A percentile compares a stretch with the other conserved stretches of the same genome.
Evolutionary conservation across 306 rosid species (phyloP).

Genomic region (Rosa persica): DNA sequence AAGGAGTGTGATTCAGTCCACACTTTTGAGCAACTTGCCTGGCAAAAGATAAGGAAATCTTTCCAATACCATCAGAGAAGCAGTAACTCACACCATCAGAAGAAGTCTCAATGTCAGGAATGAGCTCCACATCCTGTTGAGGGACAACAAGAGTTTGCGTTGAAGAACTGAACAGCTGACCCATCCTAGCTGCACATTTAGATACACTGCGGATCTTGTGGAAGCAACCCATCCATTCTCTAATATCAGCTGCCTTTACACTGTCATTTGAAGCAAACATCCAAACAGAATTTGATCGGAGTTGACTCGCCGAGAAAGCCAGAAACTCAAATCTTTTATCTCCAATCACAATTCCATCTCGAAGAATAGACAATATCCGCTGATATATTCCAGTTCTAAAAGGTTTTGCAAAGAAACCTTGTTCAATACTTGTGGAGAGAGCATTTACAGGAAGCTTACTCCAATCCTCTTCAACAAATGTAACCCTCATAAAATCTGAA

Average conservation of each 20-base stretch:
- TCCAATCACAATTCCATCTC: slow-evolving; percentile 83
- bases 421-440: slow-evolving; percentile 52
- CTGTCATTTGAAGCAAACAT: slow-evolving; percentile 89
- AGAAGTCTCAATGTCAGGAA: slow-evolving; percentile 74
- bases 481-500: slow-evolving; percentile 79
- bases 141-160: slow-evolving; percentile 66
- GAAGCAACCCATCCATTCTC: slow-evolving; percentile 98
- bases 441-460: slow-evolving; percentile 71
- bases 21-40: slow-evolving; percentile 73
- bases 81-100: slow-evolving; percentile 66
- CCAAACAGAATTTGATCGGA: slow-evolving; percentile 87
- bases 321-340: slow-evolving; percentile 76
- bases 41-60: slow-evolving; percentile 76
- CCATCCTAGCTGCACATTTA: slow-evolving; percentile 99
- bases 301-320: slow-evolving; percentile 97
- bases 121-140: slow-evolving; percentile 67
- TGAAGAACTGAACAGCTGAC: slow-evolving; percentile 92
- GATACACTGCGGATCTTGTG: slow-evolving; percentile 75
- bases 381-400: slow-evolving; percentile 59
- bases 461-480: slow-evolving; percentile 97
- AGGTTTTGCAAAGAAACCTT: slow-evolving; percentile 61
- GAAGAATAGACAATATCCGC: slow-evolving; percentile 69
- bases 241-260: slow-evolving; percentile 74
- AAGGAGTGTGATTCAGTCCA: slow-evolving; percentile 63
- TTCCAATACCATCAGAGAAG: slow-evolving; percentile 98